Evolutionary conservation across 129 eudicot genomes (phyloP).

Genomic region (Centaurea solstitialis): DNA sequence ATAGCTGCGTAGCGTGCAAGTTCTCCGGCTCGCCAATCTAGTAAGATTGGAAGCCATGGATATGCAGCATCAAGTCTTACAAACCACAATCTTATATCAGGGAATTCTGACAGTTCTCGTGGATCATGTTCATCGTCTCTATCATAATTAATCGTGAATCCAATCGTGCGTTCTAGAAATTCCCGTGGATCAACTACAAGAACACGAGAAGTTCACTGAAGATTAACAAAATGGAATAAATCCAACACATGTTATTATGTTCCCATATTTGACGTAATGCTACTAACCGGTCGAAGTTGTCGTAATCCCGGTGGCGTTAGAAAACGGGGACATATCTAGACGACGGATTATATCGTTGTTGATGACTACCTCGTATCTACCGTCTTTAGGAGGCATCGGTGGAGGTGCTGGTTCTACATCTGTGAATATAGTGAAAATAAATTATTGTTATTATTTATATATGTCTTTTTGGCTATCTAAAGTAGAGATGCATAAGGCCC

Average conservation of each 20-base stretch:
- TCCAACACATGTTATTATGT: background rate
- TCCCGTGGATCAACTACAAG: conserved; percentile 68
- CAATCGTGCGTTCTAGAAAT: conserved; percentile 76
- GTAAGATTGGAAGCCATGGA: conserved; percentile 86
- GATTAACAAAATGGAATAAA: background rate
- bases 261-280: background rate
- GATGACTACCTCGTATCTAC: conserved; percentile 69
- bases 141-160: conserved; percentile 73
- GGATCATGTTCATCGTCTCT: conserved; percentile 77
- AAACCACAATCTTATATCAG: conserved; percentile 93
- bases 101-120: conserved; percentile 81
- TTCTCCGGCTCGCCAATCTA: conserved; percentile 97
- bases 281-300: conserved; percentile 57
- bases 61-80: conserved; percentile 83
- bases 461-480: background rate
- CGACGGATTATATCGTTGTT: conserved; percentile 56
- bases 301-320: conserved; percentile 51
- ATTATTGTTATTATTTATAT: background rate
- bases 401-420: conserved; percentile 60
- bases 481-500: background rate
- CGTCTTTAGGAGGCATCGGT: conserved; percentile 89
- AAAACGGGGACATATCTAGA: conserved; percentile 69
- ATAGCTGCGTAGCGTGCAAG: conserved; percentile 98
- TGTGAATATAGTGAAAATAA: conserved; percentile 12
- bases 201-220: background rate